phyloP scores from a whole-genome alignment of 805 yeast genomes.

The Metschnikowia sp. region DNA sequence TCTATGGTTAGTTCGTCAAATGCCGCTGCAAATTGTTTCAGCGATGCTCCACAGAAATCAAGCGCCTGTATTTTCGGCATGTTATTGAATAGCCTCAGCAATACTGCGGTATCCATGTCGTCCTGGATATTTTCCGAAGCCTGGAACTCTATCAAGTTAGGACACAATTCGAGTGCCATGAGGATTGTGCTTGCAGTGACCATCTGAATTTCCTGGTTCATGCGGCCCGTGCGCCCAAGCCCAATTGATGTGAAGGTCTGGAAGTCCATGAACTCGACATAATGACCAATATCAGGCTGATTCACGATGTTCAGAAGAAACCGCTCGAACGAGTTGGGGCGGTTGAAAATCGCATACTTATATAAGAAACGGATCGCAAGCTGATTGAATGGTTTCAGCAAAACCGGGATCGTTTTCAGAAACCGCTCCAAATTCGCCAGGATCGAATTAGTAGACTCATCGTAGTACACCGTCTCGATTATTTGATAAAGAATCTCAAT shows the following conservation, averaged over 20 bases:
- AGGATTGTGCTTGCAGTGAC: constrained; percentile 72
- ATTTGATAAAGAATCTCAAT: constrained; percentile 55
- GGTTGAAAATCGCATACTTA: constrained; percentile 67
- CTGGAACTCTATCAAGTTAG: constrained; percentile 71
- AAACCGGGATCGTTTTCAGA: constrained; percentile 49
- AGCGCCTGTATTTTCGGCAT: constrained; percentile 59
- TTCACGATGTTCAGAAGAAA: constrained; percentile 54
- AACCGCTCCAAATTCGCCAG: constrained; percentile 51
- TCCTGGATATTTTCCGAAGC: constrained; percentile 84
- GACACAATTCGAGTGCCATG: constrained; percentile 57
- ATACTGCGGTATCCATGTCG: constrained; percentile 64
- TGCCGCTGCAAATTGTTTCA: constrained; percentile 55
- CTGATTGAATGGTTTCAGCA: constrained; percentile 56
- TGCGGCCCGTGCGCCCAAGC: constrained; percentile 80
- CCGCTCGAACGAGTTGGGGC: constrained; percentile 76
- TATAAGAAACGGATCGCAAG: constrained; percentile 57
- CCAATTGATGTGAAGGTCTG: constrained; percentile 88
- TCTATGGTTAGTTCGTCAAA: constrained; percentile 43
- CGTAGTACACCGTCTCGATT: constrained; percentile 53
- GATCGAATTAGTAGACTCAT: constrained; percentile 49
- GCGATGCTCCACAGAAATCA: constrained; percentile 88
- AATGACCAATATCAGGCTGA: constrained; percentile 48
- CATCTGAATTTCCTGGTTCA: constrained; percentile 91
- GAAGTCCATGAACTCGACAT: constrained; percentile 77
- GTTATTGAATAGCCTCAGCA: constrained; percentile 52